phyloP scores from a whole-genome alignment of 1,139 yeast species.

The Taiozyma sp. region DNA sequence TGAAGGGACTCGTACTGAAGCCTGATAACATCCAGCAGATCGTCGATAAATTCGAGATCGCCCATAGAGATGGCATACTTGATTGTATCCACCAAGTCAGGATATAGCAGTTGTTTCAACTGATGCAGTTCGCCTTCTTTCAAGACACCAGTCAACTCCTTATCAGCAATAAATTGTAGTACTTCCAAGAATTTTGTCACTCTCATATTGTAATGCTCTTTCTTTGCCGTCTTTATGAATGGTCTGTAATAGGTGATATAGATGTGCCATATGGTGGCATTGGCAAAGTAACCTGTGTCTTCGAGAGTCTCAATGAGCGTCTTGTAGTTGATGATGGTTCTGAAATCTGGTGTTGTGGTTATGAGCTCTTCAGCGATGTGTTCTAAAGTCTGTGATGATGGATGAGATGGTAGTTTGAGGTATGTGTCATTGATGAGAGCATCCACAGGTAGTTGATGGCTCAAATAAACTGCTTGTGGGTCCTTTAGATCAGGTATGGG shows the following conservation, averaged over 20 bases:
- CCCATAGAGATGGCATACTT: background rate
- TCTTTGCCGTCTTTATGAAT: background rate
- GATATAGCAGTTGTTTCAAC: background rate
- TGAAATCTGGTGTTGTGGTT: slow-evolving; percentile 1
- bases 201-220: slow-evolving; percentile 1
- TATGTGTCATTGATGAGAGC: background rate
- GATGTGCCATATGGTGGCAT: background rate
- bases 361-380: background rate
- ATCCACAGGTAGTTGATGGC: background rate
- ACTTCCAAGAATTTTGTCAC: background rate
- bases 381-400: background rate
- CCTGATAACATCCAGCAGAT: background rate
- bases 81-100: slow-evolving; percentile 2
- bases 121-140: background rate
- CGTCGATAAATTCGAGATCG: background rate
- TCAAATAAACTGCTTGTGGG: background rate
- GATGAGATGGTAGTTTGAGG: background rate
- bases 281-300: background rate
- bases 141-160: background rate
- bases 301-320: background rate
- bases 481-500: background rate
- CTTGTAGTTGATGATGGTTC: slow-evolving; percentile 8
- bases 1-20: slow-evolving; percentile 1
- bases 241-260: slow-evolving; percentile 1
- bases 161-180: background rate